Base-by-base conservation (phyloP, 345 rosid genomes). In the Pistacia atlantica region DNA sequence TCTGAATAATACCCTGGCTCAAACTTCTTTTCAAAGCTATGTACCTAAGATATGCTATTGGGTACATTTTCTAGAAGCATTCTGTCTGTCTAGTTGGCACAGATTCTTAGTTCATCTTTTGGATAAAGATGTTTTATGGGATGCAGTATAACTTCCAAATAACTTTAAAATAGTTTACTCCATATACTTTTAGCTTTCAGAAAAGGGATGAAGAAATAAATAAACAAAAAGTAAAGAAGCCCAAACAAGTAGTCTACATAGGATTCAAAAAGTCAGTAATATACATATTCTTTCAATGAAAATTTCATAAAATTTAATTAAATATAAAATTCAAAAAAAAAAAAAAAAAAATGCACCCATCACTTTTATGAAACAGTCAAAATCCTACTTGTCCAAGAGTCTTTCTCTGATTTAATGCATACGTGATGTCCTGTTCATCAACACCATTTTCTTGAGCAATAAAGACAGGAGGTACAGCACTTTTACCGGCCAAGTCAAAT, bases 401-500 rank as follows among this genome's bases (percentile, higher is more conserved):
- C 80, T 82, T 92, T 73, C 97, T 92, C 73, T 88, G 88, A 80
- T 84, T 83, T 81, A 96, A 89, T 66, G 94, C 97, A 86, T 91
- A 91, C 42, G 79, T 58, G 67, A 83, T 83, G 80, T 86, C 88
- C 78, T 87, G 87, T 65, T 91, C 92, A 57, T 87, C 87, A 80
- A 78, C 81, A 77, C 90, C 93, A 77, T 90, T 91, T 72, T 85
- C 93, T 84, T 84, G 88, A 77, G 87, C 86, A 75, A 88, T 61
- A 82, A 58, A 55, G 69, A 92, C 78, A 18, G 99, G 92, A 81
- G 99, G 97, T 77, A 87, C 79, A 51, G 87, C 85, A 82, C 83
- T 92, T 85, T 86, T 83, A 82, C 89, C 79, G 72, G 97, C 97
- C 87, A 89, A 77, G 81, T 92, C 91, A 84, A 96, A 96, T 76